Evolutionary conservation across 768 basidiomycete genomes (phyloP).

Genomic region (Boletus sp.): DNA sequence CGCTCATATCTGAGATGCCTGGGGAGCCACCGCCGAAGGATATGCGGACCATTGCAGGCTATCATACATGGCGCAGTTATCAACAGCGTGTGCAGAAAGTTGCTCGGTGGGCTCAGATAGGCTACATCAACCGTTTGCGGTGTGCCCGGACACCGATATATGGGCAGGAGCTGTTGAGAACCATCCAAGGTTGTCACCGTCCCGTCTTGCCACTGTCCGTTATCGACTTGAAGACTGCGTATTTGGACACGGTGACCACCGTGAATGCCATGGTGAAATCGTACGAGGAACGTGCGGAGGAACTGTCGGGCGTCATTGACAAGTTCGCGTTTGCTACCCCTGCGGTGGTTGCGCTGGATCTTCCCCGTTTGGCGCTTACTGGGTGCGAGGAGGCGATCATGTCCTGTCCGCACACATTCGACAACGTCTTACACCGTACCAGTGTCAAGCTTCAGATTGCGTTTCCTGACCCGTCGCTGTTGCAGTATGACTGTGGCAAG

Average conservation of each 20-base stretch:
- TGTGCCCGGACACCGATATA: slow-evolving; percentile 50
- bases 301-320: slow-evolving; percentile 53
- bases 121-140: slow-evolving; percentile 70
- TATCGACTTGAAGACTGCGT: slow-evolving; percentile 35
- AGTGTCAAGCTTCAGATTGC: slow-evolving; percentile 88
- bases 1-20: slow-evolving; percentile 49
- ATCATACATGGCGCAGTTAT: slow-evolving; percentile 48
- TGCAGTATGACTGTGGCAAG: slow-evolving; percentile 97
- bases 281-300: slow-evolving; percentile 53
- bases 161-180: slow-evolving; percentile 44
- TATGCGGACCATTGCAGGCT: slow-evolving; percentile 71
- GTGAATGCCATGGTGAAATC: slow-evolving; percentile 59
- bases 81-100: slow-evolving; percentile 48
- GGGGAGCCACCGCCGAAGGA: slow-evolving; percentile 72
- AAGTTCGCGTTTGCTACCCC: slow-evolving; percentile 82
- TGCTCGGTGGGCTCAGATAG: slow-evolving; percentile 65
- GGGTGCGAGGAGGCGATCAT: slow-evolving; percentile 34
- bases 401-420: slow-evolving; percentile 48
- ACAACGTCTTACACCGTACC: slow-evolving; percentile 63
- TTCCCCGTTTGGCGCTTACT: slow-evolving; percentile 60
- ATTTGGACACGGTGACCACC: slow-evolving; percentile 41
- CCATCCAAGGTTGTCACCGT: slow-evolving; percentile 36
- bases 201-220: slow-evolving; percentile 53
- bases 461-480: slow-evolving; percentile 83
- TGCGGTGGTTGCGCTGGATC: slow-evolving; percentile 67